Percentiles rank a stretch among this genome's conserved stretches.
These are phyloP conservation scores for Phlyctochytrium planicorne DNA, from an alignment of 192 early-diverging fungal genomes.

Conservation along the genomic window DNA sequence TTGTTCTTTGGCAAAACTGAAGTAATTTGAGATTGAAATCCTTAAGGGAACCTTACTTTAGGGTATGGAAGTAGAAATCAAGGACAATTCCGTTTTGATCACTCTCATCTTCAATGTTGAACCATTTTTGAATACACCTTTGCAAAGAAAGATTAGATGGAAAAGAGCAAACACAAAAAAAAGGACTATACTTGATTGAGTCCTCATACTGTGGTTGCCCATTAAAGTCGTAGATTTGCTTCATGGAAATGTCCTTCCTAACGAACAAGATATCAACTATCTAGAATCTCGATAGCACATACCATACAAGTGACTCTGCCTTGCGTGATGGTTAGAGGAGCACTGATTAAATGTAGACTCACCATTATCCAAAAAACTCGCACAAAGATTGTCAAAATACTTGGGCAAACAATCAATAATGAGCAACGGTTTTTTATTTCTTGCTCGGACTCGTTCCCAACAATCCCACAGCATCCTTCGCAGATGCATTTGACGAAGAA, in stretches of 20 bases:
- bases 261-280: background rate
- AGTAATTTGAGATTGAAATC: background rate
- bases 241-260: slow-evolving; percentile 50
- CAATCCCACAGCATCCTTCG: no score
- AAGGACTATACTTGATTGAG: no score
- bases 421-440: no score
- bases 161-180: no score
- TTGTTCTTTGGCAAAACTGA: slow-evolving; percentile 47
- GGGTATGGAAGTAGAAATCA: slow-evolving; percentile 54
- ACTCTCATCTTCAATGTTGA: slow-evolving; percentile 15
- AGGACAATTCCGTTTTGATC: slow-evolving; percentile 41
- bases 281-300: background rate
- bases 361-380: no score
- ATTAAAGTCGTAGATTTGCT: slow-evolving; percentile 49
- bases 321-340: background rate
- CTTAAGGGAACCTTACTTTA: slow-evolving; percentile 33
- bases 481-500: no score
- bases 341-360: no score
- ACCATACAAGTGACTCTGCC: slow-evolving; percentile 17
- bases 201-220: slow-evolving; percentile 30
- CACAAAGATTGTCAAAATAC: no score
- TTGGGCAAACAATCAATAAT: no score
- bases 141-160: no score
- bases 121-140: slow-evolving; percentile 28
- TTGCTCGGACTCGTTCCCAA: no score